These are phyloP conservation scores for Carex arenaria DNA, from an alignment of 202 grass and related monocot genomes.

Conservation along the genomic window DNA sequence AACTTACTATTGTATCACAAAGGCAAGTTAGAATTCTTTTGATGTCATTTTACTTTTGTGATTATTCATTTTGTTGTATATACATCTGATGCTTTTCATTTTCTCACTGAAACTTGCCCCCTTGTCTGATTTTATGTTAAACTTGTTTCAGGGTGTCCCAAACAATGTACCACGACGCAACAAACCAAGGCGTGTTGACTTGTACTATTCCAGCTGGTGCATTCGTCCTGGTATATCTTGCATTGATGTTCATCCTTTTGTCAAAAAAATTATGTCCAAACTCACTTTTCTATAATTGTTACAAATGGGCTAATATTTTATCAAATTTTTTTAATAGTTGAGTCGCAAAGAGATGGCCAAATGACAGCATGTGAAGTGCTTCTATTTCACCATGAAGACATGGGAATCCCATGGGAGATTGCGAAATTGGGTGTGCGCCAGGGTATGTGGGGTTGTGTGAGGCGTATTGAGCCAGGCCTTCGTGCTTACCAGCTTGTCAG, in stretches of 20 bases:
- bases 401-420: conserved; percentile 89
- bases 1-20: conserved; percentile 85
- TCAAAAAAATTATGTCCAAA: not conserved
- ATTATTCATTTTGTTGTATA: not conserved
- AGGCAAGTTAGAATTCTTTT: conserved; percentile 32
- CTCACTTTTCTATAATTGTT: not conserved
- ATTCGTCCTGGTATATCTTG: conserved; percentile 70
- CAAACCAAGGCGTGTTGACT: conserved; percentile 90
- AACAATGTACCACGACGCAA: conserved; percentile 54
- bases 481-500: conserved; percentile 63
- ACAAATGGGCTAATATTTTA: not conserved
- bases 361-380: conserved; percentile 91
- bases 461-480: conserved; percentile 69
- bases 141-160: conserved; percentile 62
- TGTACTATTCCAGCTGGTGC: conserved; percentile 98
- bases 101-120: not conserved
- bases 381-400: conserved; percentile 91
- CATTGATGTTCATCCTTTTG: not conserved
- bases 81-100: not conserved
- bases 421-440: conserved; percentile 76
- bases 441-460: conserved; percentile 92
- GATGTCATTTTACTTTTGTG: not conserved
- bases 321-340: conserved; percentile 37
- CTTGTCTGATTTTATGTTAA: not conserved
- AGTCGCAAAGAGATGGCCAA: conserved; percentile 68